Evolutionary conservation across 2,329 filamentous ascomycete species (phyloP).

Genomic region (Verticillium isaacii): DNA sequence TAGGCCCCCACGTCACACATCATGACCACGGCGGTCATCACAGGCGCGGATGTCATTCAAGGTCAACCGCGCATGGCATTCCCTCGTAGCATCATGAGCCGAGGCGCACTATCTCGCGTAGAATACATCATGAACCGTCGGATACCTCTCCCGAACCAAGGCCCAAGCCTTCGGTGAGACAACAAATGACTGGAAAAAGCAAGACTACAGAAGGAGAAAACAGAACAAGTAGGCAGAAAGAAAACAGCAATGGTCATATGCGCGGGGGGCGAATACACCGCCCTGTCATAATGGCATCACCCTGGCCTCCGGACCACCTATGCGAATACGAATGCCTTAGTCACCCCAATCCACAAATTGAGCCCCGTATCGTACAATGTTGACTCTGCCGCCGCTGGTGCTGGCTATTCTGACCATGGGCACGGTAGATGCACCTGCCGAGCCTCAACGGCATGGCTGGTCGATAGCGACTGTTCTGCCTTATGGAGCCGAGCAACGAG

Average conservation of each 20-base stretch:
- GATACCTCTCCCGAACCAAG: background rate
- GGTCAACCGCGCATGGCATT: background rate
- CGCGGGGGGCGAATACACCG: background rate
- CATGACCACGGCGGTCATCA: background rate
- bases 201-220: background rate
- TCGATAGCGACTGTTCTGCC: background rate
- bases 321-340: background rate
- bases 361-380: background rate
- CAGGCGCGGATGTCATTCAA: background rate
- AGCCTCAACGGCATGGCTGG: background rate
- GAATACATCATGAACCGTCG: constrained; percentile 3
- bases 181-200: background rate
- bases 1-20: background rate
- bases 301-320: background rate
- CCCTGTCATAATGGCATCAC: background rate
- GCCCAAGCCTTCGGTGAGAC: background rate
- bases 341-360: background rate
- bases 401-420: background rate
- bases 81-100: constrained; percentile 5
- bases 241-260: background rate
- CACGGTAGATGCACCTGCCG: background rate
- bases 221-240: background rate
- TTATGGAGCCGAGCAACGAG: background rate
- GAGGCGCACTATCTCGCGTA: constrained; percentile 2
- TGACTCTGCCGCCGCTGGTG: background rate